These are phyloP conservation scores for Astrephomene gubernaculifera DNA, from an alignment of 139 green algal species.

Conservation along the genomic window DNA sequence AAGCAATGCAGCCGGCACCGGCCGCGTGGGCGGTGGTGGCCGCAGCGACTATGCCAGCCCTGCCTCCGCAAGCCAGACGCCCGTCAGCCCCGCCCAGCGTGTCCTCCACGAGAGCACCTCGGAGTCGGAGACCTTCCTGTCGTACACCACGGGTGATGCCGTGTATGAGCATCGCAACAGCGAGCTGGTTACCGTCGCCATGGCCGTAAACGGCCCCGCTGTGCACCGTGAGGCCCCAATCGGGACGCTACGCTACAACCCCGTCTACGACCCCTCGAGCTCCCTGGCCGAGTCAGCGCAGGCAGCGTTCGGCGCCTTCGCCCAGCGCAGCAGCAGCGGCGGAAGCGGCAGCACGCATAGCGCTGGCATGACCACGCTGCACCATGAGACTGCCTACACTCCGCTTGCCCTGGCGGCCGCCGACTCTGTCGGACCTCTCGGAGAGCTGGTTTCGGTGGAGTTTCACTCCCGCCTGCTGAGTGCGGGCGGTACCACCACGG, in stretches of 20 bases:
- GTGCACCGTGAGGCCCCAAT: background rate
- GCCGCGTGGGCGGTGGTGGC: too few species aligned
- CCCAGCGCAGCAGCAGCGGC: background rate
- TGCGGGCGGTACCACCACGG: slow-evolving; percentile 23
- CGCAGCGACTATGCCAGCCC: too few species aligned
- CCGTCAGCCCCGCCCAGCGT: background rate
- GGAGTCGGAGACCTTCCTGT: background rate
- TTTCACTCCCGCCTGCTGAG: slow-evolving; percentile 16
- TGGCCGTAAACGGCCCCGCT: background rate
- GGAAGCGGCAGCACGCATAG: background rate
- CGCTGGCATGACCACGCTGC: slow-evolving; percentile 8
- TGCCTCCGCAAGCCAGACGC: too few species aligned
- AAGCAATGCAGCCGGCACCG: too few species aligned
- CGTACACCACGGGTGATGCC: background rate
- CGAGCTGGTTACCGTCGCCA: background rate
- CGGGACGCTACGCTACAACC: slow-evolving; percentile 15
- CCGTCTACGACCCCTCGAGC: slow-evolving; percentile 4
- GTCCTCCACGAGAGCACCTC: background rate
- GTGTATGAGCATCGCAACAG: background rate
- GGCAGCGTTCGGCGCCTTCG: background rate
- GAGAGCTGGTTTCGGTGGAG: background rate
- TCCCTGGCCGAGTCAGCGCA: background rate
- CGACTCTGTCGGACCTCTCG: background rate
- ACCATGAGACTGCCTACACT: slow-evolving; percentile 35
- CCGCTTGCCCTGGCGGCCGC: slow-evolving; percentile 3